Base-by-base conservation (phyloP, 148 eudicot genomes). In the Heliosperma pusillum region DNA sequence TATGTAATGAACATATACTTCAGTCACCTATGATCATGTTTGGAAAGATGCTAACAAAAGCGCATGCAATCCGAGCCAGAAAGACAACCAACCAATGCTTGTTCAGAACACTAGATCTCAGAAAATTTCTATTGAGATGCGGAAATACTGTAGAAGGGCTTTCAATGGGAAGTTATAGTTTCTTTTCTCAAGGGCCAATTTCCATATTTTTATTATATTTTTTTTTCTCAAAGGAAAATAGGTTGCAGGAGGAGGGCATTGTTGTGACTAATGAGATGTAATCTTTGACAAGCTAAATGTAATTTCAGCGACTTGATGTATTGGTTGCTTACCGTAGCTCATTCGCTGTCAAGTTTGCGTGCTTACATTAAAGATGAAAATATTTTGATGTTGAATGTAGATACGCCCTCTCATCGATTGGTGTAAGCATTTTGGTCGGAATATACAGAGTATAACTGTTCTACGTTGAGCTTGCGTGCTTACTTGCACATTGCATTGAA, bases 1-100 rank as follows among this genome's bases (percentile, higher is more conserved):
- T 89, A 90, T 33, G 75, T 89, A 78, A 84, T 95, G 97, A 92
- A 90, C 84, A 76, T 89, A 74, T 90, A 90, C 88, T 95, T 95
- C 87, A 88, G 97, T 78, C 86, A 71, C 45, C 73, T 80, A 72
- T 95, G 82, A 87, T 84, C 29, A 7, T 70, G 33, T 50, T 70
- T 52, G 40, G 24, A 13, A 27, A 75, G 71, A 61, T 61, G 78
- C 36, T 61, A 66, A 42, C 77, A 61, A 66, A 50, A 59, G 71
- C 69, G 62, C 80, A 74, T 56, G 74, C 42, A 74, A 72, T 76
- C 44, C 65, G 26, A 63, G 45, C 55, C 7, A 44, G 70, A 68
- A 79, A 72, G 53, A 57, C 50, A 63, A 79, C 45, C 50, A 63
- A 79, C 45, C 52, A 25, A 53, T 42, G 53, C 65, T 26, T 47